These are phyloP conservation scores for Polytrichum formosum DNA, from an alignment of 225 moss, liverwort and hornwort genomes.

Conservation along the genomic window DNA sequence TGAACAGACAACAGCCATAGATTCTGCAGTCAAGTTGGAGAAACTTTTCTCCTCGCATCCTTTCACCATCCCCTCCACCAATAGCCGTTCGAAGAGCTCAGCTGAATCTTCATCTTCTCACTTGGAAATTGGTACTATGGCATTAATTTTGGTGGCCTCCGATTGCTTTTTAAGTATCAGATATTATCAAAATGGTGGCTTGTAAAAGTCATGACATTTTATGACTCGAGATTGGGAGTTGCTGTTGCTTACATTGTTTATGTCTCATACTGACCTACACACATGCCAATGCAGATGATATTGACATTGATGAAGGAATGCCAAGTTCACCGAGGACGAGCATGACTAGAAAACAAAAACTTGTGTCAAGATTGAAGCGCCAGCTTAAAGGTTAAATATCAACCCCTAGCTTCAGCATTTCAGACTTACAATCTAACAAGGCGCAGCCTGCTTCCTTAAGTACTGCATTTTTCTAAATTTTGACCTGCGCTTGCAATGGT, in stretches of 20 bases:
- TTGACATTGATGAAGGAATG: constrained; percentile 37
- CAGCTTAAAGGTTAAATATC: constrained; percentile 63
- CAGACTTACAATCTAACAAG: no score
- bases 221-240: not conserved
- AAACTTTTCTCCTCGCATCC: constrained; percentile 38
- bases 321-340: constrained; percentile 23
- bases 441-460: no score
- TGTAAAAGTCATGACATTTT: not conserved
- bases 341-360: constrained; percentile 53
- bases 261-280: not conserved
- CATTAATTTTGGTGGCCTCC: not conserved
- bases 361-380: constrained; percentile 50
- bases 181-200: not conserved
- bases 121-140: constrained; percentile 7
- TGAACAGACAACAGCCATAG: constrained; percentile 36
- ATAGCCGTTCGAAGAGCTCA: constrained; percentile 23
- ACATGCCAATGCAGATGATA: constrained; percentile 36
- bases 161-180: not conserved
- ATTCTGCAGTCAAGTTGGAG: constrained; percentile 41
- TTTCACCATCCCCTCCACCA: constrained; percentile 20
- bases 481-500: no score
- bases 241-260: not conserved
- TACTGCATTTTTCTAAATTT: no score
- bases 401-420: not conserved
- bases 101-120: constrained; percentile 15